Evolutionary conservation across 228 moss, liverwort and hornwort genomes (phyloP).

Genomic region (Sphagnum fallax): DNA sequence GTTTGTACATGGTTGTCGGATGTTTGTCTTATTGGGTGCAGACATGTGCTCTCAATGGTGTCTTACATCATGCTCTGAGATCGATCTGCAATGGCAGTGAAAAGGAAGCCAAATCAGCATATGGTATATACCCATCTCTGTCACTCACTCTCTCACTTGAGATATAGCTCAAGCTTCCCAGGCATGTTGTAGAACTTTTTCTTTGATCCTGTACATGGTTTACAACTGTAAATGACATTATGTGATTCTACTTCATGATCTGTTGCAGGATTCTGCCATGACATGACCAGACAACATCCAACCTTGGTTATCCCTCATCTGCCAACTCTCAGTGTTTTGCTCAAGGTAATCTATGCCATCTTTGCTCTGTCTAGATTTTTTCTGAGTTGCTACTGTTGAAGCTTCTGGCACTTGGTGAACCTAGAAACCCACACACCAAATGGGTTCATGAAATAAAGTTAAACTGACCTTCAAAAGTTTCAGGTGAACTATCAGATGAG

Average conservation of each 20-base stretch:
- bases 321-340: constrained; percentile 57
- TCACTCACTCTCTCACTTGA: background rate
- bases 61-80: constrained; percentile 65
- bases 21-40: constrained; percentile 22
- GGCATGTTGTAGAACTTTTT: too few relatives aligned
- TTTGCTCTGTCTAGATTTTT: background rate
- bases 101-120: constrained; percentile 92
- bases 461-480: background rate
- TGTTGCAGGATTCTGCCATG: constrained; percentile 77
- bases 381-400: background rate
- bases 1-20: background rate
- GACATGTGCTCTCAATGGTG: constrained; percentile 62
- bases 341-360: constrained; percentile 44
- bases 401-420: too few relatives aligned
- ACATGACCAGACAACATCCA: constrained; percentile 88
- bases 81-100: constrained; percentile 81
- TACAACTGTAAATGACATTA: too few relatives aligned
- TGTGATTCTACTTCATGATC: too few relatives aligned
- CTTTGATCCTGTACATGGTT: too few relatives aligned
- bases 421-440: too few relatives aligned
- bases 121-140: constrained; percentile 35
- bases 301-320: constrained; percentile 73
- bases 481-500: background rate
- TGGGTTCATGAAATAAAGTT: background rate
- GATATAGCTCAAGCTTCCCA: too few relatives aligned